These are phyloP conservation scores for Globisporangium emineosum DNA, from an alignment of 352 stramenopile species.

Conservation along the genomic window DNA sequence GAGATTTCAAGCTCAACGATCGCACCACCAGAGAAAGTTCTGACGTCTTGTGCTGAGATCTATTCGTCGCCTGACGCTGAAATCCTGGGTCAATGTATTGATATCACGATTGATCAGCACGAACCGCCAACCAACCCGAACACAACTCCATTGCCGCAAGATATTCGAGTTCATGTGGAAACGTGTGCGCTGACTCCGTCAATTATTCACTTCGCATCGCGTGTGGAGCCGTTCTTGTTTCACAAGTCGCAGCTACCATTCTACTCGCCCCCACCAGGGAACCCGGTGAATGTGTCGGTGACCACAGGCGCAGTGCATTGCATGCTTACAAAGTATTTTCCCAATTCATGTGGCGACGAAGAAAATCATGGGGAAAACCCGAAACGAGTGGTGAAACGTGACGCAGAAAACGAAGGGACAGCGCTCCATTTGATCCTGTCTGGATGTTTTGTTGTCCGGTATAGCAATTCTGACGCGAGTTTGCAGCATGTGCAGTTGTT, in stretches of 20 bases:
- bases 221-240: conserved; percentile 43
- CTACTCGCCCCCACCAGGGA: conserved; percentile 26
- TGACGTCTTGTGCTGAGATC: conserved; percentile 35
- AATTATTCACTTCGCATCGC: conserved; percentile 45
- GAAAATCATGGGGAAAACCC: neutral
- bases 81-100: conserved; percentile 22
- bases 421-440: conserved; percentile 55
- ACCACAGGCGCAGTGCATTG: conserved; percentile 61
- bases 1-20: neutral
- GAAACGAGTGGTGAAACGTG: neutral
- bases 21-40: conserved; percentile 8
- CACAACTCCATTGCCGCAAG: conserved; percentile 19
- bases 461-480: conserved; percentile 37
- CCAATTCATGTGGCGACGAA: conserved; percentile 7
- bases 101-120: conserved; percentile 49
- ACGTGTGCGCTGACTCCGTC: conserved; percentile 49
- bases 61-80: conserved; percentile 19
- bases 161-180: conserved; percentile 62
- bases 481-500: conserved; percentile 59
- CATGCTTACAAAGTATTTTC: conserved; percentile 45
- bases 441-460: conserved; percentile 56
- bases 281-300: conserved; percentile 50
- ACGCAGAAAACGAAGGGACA: neutral
- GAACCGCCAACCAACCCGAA: conserved; percentile 11
- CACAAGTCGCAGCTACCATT: conserved; percentile 35